Conservation (phyloP, 306 rosid species). For the Cucumis hystrix region DNA sequence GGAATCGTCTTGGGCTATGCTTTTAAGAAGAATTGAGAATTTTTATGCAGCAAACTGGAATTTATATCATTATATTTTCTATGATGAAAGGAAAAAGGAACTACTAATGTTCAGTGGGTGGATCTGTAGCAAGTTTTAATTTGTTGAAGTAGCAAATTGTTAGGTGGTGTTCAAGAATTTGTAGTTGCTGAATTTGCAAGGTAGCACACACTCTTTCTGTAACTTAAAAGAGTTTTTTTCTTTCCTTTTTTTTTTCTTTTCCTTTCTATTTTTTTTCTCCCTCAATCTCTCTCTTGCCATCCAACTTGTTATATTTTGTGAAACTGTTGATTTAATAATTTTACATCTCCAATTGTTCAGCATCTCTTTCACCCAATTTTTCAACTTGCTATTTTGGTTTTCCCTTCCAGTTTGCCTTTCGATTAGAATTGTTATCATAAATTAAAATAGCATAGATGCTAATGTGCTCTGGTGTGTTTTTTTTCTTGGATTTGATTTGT, state of each 20-base stretch:
- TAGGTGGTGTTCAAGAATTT: constrained; percentile 24
- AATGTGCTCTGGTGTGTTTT: not conserved
- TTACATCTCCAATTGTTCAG: constrained; percentile 11
- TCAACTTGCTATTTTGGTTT: not conserved
- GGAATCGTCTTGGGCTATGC: constrained; percentile 5
- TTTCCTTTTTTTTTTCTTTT: not conserved
- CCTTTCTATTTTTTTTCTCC: not conserved
- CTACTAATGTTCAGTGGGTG: constrained; percentile 20
- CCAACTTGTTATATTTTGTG: constrained; percentile 26
- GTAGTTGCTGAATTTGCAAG: constrained; percentile 25
- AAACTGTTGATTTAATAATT: constrained; percentile 14
- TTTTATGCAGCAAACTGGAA: not conserved
- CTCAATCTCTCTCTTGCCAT: constrained; percentile 23
- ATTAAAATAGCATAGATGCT: not conserved
- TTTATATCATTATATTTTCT: not conserved
- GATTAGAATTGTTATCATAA: not conserved
- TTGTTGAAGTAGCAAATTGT: constrained; percentile 33
- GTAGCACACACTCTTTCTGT: constrained; percentile 51
- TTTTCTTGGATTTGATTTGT: not conserved
- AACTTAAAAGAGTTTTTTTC: constrained; percentile 27
- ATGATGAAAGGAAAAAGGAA: constrained; percentile 17
- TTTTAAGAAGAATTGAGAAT: constrained; percentile 6
- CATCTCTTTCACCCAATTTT: not conserved
- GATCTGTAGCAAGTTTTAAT: constrained; percentile 18
- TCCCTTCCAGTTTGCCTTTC: not conserved